Base-by-base conservation (phyloP, 2,329 filamentous ascomycete species). In the Pseudopithomyces maydicus region DNA sequence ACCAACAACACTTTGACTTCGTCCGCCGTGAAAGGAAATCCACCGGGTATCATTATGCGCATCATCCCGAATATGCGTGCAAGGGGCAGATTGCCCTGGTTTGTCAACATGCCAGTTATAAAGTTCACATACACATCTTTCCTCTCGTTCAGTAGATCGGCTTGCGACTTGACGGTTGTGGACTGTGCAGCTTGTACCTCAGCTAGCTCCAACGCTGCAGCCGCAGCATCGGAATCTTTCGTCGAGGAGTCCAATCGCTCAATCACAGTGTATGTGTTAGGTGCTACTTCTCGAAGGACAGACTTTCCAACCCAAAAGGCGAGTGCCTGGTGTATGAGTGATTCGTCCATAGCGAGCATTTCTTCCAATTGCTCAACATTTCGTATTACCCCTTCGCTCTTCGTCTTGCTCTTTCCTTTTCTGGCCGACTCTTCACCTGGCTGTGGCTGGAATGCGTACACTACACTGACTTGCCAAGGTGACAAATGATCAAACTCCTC, bases 21-120 rank as follows among this genome's bases (percentile, higher is more conserved):
- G 72, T 97, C 93, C 69, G 91, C 91, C 59, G 89, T 91, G 84
- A 92, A 97, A 0, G 91, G 86, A 72, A 97, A 97, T 1, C 92
- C 93, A 12, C 92, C 92, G 0, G 90, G 86, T 51, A 97, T 87
- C 56, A 94, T 84, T 84, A 98, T 94, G 77, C 91, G 92, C 82
- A 99, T 84, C 91, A 98, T 97, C 89, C 93, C 96, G 8, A 88
- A 84, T 63, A 99, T 96, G 72, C 92, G 86, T 54, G 82, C 82
- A 57, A 93, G 79, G 49, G 90, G 88, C 90, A 97, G 95, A 26
- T 89, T 86, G 17, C 89, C 89, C 66, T 92, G 90, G 75, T 97
- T 97, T 59, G 92, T 97, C 76, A 99, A 80, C 95, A 99, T 98
- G 50, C 91, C 92, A 55, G 92, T 82, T 56, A 99, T 92, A 73